Evolutionary conservation across 805 yeast species (phyloP).

Genomic region (Hanseniaspora clermontiae): DNA sequence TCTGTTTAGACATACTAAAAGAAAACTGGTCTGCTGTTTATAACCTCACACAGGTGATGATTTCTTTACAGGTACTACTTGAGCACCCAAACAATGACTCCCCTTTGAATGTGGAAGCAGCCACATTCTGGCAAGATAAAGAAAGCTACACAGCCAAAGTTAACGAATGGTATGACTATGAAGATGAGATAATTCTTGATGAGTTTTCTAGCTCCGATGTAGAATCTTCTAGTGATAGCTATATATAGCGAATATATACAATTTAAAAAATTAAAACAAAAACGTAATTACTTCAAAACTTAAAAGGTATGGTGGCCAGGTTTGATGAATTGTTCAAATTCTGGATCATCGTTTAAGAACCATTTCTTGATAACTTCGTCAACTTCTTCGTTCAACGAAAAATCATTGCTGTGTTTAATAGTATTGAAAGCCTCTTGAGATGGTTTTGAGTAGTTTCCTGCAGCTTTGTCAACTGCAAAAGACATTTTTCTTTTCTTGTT

Average conservation of each 20-base stretch:
- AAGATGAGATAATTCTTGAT: slow-evolving; percentile 15
- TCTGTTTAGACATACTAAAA: slow-evolving; percentile 51
- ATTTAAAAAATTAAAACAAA: no score
- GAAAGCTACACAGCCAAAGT: slow-evolving; percentile 28
- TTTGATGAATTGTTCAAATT: slow-evolving; percentile 10
- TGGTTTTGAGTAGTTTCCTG: background rate
- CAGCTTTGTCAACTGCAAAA: background rate
- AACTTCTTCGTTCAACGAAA: slow-evolving; percentile 28
- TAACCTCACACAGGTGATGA: slow-evolving; percentile 46
- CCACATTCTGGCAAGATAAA: slow-evolving; percentile 39
- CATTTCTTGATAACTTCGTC: slow-evolving; percentile 27
- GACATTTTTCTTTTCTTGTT: background rate
- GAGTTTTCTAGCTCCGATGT: background rate
- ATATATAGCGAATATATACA: background rate
- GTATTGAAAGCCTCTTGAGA: slow-evolving; percentile 17
- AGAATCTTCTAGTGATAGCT: background rate
- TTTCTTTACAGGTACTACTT: slow-evolving; percentile 46
- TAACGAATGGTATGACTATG: slow-evolving; percentile 16
- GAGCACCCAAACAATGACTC: slow-evolving; percentile 51
- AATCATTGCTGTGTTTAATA: slow-evolving; percentile 25
- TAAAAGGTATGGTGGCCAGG: slow-evolving; percentile 1
- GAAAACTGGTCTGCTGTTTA: slow-evolving; percentile 55
- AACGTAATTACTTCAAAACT: background rate
- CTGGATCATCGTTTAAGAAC: slow-evolving; percentile 22
- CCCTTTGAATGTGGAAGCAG: slow-evolving; percentile 46